Base-by-base conservation (phyloP, 352 stramenopile genomes). In the Phytophthora agathidicida region DNA sequence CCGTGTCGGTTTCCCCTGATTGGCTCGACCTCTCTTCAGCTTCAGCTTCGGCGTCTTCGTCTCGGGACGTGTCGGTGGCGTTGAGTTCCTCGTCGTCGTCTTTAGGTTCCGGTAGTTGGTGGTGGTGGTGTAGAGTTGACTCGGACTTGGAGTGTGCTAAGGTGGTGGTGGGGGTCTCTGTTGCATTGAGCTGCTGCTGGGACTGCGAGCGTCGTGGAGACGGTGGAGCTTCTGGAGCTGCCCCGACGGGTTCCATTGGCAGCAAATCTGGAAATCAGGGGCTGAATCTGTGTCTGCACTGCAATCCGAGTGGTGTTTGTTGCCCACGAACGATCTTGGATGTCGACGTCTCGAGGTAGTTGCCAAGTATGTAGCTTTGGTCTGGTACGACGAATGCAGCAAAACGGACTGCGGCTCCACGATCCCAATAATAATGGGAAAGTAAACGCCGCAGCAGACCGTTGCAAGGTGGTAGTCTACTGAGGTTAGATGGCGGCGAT, bases 11-110 rank as follows among this genome's bases (percentile, higher is more conserved):
- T 7, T 32, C 42, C 37, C 28, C 42, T 23, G 26, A 27, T 37
- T 16, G n/a, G 8, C n/a, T n/a, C n/a, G n/a, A n/a, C n/a, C n/a
- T n/a, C n/a, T n/a, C n/a, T n/a, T n/a, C n/a, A n/a, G 11, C 20
- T 39, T 27, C 27, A 13, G 20, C 5, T 30, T 49, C 37, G 7
- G 14, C 26, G 3, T 65, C 55, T 23, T 71, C 49, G 30, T 67
- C 49, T 24, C 44, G 23, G 5, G 56, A 57, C 33, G 54, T 65
- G 47, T 60, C 61, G n/a, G 61, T 70, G n/a, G 41, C 49, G 39
- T 49, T n/a, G 3, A 69, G 28, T 16, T 65, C 49, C n/a, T 71
- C 48, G 48, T 67, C 48, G 27, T 65, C 42, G 33, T 49, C 35
- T 17, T 54, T 47, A 3, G 7, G n/a, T 2, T 52, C 23, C 16